Base-by-base conservation (phyloP, 2,329 filamentous ascomycete genomes). In the Hysterium pulicare region DNA sequence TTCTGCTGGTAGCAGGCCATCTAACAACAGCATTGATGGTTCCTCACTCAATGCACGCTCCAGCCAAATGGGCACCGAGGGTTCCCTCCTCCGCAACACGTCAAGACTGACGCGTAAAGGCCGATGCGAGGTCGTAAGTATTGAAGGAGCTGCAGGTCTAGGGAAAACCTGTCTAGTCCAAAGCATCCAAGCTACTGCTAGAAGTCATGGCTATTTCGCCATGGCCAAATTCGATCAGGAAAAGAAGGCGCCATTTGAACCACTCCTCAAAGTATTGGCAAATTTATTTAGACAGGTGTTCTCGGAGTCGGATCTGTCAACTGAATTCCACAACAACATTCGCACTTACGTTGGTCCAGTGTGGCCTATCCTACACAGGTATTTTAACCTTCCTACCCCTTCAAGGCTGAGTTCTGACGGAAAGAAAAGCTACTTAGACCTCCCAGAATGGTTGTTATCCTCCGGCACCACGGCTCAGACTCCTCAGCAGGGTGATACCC, bases 261-360 rank as follows among this genome's bases (percentile, higher is more conserved):
- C 81, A 0, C 73, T 83, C 28, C 67, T 82, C 15, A 75, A 74
- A 46, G 68, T 81, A n/a, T 71, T 84, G 66, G 77, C 76, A 5
- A 80, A 77, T 28, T 64, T 83, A 15, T 77, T 84, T 43, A 73
- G 80, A 20, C 81, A 84, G 48, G 82, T 83, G 5, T 84, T 83
- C 53, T 82, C 79, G 1, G 81, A 84, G 55, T 74, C 76, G 26
- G 79, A 84, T 58, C 76, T 84, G 13, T 73, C 68, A 8, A 81
- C 79, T 1, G 73, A 78, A 1, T 83, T 83, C 46, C 81, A 84
- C 52, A 73, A 79, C 45, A 76, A 72, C 47, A 66, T 84, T 10
- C 69, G 81, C 16, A 67, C 68, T 11, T 76, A 76, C 33, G 67
- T 83, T 4, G 71, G 72, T 35, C 77, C 78, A 8, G 73, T 81